Conservation (phyloP, 306 rosid genomes). For the Castanospermum australe region DNA sequence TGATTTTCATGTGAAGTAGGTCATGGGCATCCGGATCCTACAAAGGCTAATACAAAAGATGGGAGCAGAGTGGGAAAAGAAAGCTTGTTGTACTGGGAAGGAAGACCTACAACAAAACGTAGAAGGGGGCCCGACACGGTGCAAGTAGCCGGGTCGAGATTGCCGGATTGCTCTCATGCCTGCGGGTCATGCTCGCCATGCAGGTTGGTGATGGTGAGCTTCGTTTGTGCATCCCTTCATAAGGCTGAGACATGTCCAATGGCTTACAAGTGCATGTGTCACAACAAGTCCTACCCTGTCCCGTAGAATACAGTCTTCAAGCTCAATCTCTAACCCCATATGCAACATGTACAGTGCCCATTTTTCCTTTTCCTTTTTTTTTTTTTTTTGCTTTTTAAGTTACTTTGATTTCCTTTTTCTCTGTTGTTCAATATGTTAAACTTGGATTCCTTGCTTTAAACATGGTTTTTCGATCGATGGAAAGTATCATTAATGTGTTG, state of each 20-base stretch:
- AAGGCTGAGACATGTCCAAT: conserved; percentile 93
- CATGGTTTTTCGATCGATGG: conserved; percentile 16
- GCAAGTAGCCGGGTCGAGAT: conserved; percentile 70
- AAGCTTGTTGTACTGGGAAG: conserved; percentile 3
- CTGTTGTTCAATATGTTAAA: not conserved
- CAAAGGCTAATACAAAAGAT: not conserved
- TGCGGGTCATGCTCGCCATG: conserved; percentile 87
- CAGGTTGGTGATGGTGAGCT: conserved; percentile 76
- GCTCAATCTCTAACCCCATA: not conserved
- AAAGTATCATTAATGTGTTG: not conserved
- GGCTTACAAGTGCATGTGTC: conserved; percentile 94
- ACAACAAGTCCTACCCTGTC: conserved; percentile 78
- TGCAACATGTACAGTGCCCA: conserved; percentile 5
- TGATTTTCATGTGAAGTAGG: no score
- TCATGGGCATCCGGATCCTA: no score
- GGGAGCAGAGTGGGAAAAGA: not conserved
- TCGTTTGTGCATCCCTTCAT: conserved; percentile 57
- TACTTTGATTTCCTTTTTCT: not conserved
- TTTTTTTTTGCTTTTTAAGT: no score
- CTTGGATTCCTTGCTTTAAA: not conserved
- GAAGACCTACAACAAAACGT: not conserved
- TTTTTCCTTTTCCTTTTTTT: no score
- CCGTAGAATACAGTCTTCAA: conserved; percentile 58
- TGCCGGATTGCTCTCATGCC: conserved; percentile 86
- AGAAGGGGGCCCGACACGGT: conserved; percentile 40